phyloP scores from a whole-genome alignment of 2,329 filamentous ascomycete genomes.

The Blastomyces emzantsi region DNA sequence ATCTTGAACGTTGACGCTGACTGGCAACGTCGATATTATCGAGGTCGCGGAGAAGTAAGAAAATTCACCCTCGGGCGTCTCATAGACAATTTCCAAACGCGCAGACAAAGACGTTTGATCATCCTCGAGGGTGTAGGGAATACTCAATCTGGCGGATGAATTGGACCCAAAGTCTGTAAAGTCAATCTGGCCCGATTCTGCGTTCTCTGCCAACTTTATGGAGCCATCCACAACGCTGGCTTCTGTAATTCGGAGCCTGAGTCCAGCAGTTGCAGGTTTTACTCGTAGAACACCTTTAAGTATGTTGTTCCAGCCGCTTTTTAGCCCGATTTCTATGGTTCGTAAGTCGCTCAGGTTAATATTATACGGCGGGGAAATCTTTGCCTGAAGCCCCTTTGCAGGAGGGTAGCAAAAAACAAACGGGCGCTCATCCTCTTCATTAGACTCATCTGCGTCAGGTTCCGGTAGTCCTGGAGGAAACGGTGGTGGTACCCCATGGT shows the following conservation, averaged over 20 bases:
- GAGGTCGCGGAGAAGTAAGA: constrained; percentile 53
- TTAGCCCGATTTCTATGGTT: constrained; percentile 63
- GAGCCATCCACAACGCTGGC: constrained; percentile 37
- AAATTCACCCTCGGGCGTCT: constrained; percentile 57
- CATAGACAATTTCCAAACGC: constrained; percentile 67
- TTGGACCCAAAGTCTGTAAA: constrained; percentile 28
- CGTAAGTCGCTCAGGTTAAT: constrained; percentile 74
- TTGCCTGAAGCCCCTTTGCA: constrained; percentile 57
- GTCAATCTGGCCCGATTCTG: constrained; percentile 39
- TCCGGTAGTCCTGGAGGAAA: constrained; percentile 32
- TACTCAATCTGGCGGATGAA: constrained; percentile 39
- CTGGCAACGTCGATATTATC: constrained; percentile 64
- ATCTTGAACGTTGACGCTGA: constrained; percentile 95
- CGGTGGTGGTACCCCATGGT: constrained; percentile 22
- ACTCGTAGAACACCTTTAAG: constrained; percentile 42
- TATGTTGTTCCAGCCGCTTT: constrained; percentile 64
- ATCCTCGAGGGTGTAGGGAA: constrained; percentile 80
- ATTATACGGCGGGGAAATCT: constrained; percentile 55
- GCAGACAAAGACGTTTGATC: constrained; percentile 62
- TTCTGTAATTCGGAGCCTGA: constrained; percentile 49
- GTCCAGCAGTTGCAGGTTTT: constrained; percentile 52
- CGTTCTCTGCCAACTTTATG: constrained; percentile 34
- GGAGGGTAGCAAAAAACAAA: constrained; percentile 67
- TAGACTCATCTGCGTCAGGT: constrained; percentile 20
- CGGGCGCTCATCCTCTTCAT: constrained; percentile 44